phyloP scores from a whole-genome alignment of 2,329 filamentous ascomycete species.

The Lasiodiplodia citricola region DNA sequence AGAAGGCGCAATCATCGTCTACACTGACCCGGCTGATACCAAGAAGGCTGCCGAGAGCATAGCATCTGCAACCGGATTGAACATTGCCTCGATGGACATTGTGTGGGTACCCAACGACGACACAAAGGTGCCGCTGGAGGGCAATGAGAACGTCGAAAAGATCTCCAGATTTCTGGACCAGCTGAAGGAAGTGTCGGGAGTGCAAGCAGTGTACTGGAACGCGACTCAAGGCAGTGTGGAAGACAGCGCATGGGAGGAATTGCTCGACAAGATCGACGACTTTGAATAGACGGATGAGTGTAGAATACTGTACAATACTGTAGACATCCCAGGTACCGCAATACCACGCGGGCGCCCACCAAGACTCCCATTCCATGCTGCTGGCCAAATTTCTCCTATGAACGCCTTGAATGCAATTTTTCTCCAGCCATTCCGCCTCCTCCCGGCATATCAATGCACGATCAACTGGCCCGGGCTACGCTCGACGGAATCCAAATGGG shows the following conservation, averaged over 20 bases:
- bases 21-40: slow-evolving; percentile 70
- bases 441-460: neutral
- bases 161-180: slow-evolving; percentile 65
- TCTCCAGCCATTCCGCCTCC: neutral
- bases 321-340: neutral
- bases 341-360: slow-evolving; percentile 29
- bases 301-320: slow-evolving; percentile 16
- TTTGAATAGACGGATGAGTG: slow-evolving; percentile 19
- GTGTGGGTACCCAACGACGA: slow-evolving; percentile 86
- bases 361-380: slow-evolving; percentile 18
- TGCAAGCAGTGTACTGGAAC: slow-evolving; percentile 83
- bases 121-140: slow-evolving; percentile 69
- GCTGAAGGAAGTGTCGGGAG: slow-evolving; percentile 70
- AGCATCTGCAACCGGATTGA: slow-evolving; percentile 66
- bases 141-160: slow-evolving; percentile 59
- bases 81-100: slow-evolving; percentile 77
- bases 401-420: slow-evolving; percentile 23
- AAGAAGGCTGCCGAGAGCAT: slow-evolving; percentile 68
- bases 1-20: slow-evolving; percentile 73
- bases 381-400: neutral
- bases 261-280: slow-evolving; percentile 41
- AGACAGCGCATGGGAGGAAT: slow-evolving; percentile 46
- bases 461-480: neutral
- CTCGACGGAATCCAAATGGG: neutral
- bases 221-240: slow-evolving; percentile 47